Base-by-base conservation (phyloP, 495 filamentous ascomycete species). In the Xylaria castorea region DNA sequence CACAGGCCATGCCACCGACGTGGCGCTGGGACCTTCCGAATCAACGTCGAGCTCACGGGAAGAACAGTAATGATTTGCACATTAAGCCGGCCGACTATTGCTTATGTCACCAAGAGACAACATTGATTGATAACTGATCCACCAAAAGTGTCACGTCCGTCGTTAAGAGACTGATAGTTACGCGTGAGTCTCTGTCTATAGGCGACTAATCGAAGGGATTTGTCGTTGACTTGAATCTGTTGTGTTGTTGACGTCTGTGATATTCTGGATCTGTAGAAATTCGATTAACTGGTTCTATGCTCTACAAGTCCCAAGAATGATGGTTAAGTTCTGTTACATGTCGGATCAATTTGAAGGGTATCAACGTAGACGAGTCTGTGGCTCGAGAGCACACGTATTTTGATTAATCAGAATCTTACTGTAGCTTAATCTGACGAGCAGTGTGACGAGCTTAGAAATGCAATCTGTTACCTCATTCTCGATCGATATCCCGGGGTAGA, bases 41-140 rank as follows among this genome's bases (percentile, higher is more conserved):
- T 27, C 22, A n/a, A n/a, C 32, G 44, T 44, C 12, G 22, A 30
- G 61, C 14, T 42, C 61, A 34, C 12, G 38, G 30, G 11, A 64
- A 64, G 61, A 64, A 64, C 38, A 64, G 61, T 64, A 64, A 64
- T 61, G 32, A 22, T 61, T 61, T 38, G 58, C 22, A 57, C 30
- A 57, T 3, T 18, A 38, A n/a, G 57, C 32, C 7, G 11, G 18
- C 18, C 32, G 57, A 61, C 27, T 5, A 57, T 32, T 18, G 48
- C 6, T 51, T 51, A 25, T 51, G n/a, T 51, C 48, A 57, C 3
- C 9, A 11, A 11, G 58, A 61, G 58, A 38, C 58, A 61, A 16
- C 58, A 61, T 36, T 30, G 34, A 61, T 36, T 30, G 34, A 44
- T 40, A 9, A 36, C 27, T 42, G 40, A 62, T 62, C 58, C 7